Base-by-base conservation (phyloP, 2,329 filamentous ascomycete species). In the Macroventuria anomochaeta region DNA sequence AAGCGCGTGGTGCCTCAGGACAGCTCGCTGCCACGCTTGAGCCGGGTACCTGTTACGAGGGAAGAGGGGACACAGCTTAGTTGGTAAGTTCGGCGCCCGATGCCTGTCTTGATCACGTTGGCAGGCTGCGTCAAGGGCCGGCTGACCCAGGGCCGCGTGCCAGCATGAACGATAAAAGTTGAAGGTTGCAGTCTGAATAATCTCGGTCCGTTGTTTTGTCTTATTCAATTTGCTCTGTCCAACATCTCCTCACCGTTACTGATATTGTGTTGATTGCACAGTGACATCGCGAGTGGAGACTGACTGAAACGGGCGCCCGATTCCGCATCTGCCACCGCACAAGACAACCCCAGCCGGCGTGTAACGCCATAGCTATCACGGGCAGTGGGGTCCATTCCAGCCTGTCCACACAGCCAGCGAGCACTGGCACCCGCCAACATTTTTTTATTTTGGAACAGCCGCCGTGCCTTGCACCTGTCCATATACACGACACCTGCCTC, bases 351-450 rank as follows among this genome's bases (percentile, higher is more conserved):
- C 61, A 57, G 62, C 42, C 62, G 46, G 55, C 46, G 54, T 46
- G 33, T 39, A 47, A 47, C 49, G 49, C 49, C 18, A 34, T 42
- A 48, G 38, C 8, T 49, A 42, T 28, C 37, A 46, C 46, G 29
- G 32, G 32, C 37, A 52, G 60, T 62, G 62, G 60, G 54, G 58
- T 62, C 62, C 64, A 68, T 64, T 66, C 63, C 64, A 63, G 53
- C 55, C 60, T 63, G 58, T 63, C 57, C 59, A 63, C 63, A 66
- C 55, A 33, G 43, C 59, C 56, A 49, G 55, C 43, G 42, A 53
- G 42, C 49, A 53, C 43, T 43, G 50, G 50, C 50, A 42, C 38
- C 50, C 44, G 51, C 44, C 44, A 54, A 54, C 44, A 54, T 54
- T 54, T 54, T 54, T 53, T 54, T 54, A 54, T 54, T 54, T 54